Evolutionary conservation across 495 filamentous ascomycete species (phyloP).

Genomic region (Penicillium tannophilum): DNA sequence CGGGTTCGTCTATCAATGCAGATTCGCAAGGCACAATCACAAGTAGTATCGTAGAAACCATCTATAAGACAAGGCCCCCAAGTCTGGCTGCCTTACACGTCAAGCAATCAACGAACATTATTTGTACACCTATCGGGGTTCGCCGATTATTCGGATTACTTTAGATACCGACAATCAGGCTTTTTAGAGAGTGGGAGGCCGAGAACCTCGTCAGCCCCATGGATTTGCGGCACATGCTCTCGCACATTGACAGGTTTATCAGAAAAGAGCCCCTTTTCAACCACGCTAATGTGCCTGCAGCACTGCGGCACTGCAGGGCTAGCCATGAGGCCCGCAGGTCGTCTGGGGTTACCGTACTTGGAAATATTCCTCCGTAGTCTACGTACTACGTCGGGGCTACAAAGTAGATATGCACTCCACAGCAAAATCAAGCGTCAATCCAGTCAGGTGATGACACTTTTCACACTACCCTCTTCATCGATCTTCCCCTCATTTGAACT

Average conservation of each 20-base stretch:
- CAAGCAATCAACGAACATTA: neutral
- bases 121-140: too few species aligned
- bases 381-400: neutral
- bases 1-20: neutral
- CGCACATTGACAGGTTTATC: neutral
- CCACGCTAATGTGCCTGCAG: conserved; percentile 5
- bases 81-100: neutral
- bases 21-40: neutral
- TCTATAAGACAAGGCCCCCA: neutral
- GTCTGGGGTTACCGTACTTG: neutral
- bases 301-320: neutral
- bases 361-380: neutral
- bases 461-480: neutral
- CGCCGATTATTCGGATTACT: too few species aligned
- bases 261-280: neutral
- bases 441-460: neutral
- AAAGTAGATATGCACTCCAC: neutral
- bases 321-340: neutral
- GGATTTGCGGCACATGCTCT: neutral
- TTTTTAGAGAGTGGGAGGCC: neutral
- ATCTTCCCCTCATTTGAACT: neutral
- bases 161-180: too few species aligned
- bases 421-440: neutral
- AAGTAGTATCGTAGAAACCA: neutral
- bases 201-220: neutral